Percentiles rank a stretch among this genome's conserved stretches.
Conservation (phyloP, 163 green algal species). For the Chloromonas sp. region DNA sequence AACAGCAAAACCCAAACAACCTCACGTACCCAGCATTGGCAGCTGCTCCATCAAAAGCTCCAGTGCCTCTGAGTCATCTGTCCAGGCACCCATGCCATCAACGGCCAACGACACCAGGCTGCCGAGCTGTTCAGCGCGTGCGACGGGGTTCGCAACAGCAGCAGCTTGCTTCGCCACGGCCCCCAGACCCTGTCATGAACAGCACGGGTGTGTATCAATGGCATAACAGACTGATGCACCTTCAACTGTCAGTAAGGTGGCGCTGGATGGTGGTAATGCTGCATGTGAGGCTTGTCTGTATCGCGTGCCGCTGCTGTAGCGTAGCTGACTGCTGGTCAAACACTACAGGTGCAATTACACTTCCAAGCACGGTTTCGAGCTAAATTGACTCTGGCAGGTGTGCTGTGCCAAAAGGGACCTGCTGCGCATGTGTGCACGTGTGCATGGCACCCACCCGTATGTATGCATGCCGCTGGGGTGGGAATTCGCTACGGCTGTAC, state of each 20-base stretch:
- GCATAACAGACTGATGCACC: not conserved
- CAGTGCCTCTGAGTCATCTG: not conserved
- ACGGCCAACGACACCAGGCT: not conserved
- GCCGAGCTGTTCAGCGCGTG: not conserved
- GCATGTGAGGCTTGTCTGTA: not conserved
- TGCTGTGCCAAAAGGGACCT: not conserved
- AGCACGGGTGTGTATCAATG: not conserved
- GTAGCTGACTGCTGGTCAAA: not conserved
- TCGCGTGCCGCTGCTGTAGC: not conserved
- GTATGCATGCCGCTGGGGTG: not conserved
- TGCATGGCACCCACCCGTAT: not conserved
- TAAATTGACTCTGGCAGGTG: not conserved
- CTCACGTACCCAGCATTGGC: not conserved
- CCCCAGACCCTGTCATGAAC: not conserved
- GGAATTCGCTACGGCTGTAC: not conserved
- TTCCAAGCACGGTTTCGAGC: too few species aligned
- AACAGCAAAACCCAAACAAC: too few species aligned
- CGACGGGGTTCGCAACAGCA: too few species aligned
- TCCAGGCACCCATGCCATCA: not conserved
- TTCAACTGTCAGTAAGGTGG: too few species aligned
- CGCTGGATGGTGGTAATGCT: too few species aligned
- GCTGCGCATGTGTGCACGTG: not conserved
- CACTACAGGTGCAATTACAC: not conserved
- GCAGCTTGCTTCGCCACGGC: too few species aligned
- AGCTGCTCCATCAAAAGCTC: not conserved